Base-by-base conservation (phyloP, 148 eudicot genomes). In the Rhododendron vialii region DNA sequence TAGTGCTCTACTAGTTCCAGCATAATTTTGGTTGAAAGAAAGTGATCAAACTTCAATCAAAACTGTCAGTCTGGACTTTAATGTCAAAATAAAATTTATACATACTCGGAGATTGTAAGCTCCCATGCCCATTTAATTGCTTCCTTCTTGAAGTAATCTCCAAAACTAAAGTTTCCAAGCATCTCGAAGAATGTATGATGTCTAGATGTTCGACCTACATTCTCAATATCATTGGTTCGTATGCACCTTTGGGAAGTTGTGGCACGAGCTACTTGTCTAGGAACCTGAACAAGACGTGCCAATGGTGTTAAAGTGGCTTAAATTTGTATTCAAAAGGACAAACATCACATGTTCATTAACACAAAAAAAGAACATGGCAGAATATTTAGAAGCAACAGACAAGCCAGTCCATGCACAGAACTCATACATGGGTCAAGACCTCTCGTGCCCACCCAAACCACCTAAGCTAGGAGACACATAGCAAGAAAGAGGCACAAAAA, bases 71-170 rank as follows among this genome's bases (percentile, higher is more conserved):
- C 63, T 30, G 30, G 75, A 73, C 36, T 26, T 6, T 3, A 33
- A 51, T 41, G 85, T 61, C 75, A 74, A 30, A 80, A 59, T 50
- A 38, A 35, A 36, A 30, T 87, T 84, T 81, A 78, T 73, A 87
- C 98, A 80, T 93, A 97, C 98, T 95, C 99, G 45, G 86, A 53
- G 28, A 95, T 94, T 76, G 98, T 89, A 83, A 97, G 98, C 91
- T 97, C 99, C 99, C 99, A 95, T 53, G 99, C 98, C 99, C 99
- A 97, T 84, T 82, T 86, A 84, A 95, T 93, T 83, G 99, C 98
- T 85, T 97, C 99, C 86, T 91, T 95, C 91, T 97, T 97, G 89
- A 97, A 97, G 87, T 97, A 97, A 89, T 97, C 99, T 84, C 99
- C 99, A 88, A 97, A 95, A 86, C 99, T 95, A 86, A 97, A 97